Base-by-base conservation (phyloP, 495 filamentous ascomycete species). In the Elasticomyces elasticus region DNA sequence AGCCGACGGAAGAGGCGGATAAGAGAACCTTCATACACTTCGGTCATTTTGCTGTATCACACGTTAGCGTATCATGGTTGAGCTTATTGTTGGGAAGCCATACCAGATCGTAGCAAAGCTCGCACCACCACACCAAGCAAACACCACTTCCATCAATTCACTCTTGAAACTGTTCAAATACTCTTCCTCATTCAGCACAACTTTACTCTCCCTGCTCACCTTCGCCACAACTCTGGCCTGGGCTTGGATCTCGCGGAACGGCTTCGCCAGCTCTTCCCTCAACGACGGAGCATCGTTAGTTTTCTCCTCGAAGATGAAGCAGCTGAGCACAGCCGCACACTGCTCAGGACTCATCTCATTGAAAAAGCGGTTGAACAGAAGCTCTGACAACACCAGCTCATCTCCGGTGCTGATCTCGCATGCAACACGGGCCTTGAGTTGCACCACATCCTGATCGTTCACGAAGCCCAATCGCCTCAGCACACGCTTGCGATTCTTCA, bases 251-350 rank as follows among this genome's bases (percentile, higher is more conserved):
- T 89, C 85, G 44, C 82, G 77, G 67, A 82, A 91, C 15, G 88
- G 87, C 67, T 94, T 92, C 49, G 77, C 76, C 19, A 96, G 76
- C 61, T 95, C 89, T 31, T 94, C 87, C 53, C 81, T 83, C 37
- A 95, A 71, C 7, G 74, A 64, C 30, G 72, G 73, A n/a, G 77
- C 69, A 30, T 89, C 80, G 46, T 88, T 82, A 30, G 83, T 78
- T 71, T 94, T 94, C 72, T 98, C 92, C 67, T 98, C 92, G 57
- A 95, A 95, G 54, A 97, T 89, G 71, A 98, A 98, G 60, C 86
- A 85, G 64, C 86, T 94, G 48, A 98, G 74, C 10, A 86, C 76
- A 17, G 91, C 79, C 1, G 94, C 92, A 58, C 79, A 82, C 64
- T 90, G 75, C 64, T 97, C 91, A 0, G 92, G 89, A 0, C 80